Conservation (phyloP, 106 monocot genomes). For the Platanthera zijinensis region DNA sequence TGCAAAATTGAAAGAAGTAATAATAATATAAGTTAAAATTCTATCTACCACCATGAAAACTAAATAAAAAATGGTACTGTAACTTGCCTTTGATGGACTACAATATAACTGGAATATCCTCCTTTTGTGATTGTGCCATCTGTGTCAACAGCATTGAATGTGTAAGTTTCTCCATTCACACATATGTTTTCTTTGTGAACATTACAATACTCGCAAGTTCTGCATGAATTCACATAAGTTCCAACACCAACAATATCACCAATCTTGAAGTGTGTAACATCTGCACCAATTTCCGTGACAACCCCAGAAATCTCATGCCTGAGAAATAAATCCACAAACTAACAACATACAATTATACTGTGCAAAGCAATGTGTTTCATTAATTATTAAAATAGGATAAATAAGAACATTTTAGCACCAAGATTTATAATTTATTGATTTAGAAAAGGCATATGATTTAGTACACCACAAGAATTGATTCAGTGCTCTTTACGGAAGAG, state of each 20-base stretch:
- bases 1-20: not conserved
- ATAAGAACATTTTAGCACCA: not conserved
- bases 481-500: too few relatives aligned
- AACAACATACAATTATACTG: not conserved
- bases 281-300: conserved; percentile 24
- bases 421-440: not conserved
- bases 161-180: conserved; percentile 12
- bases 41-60: not conserved
- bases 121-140: conserved; percentile 87
- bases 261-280: conserved; percentile 53
- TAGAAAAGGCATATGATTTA: not conserved
- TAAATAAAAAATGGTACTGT: not conserved
- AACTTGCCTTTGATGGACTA: conserved; percentile 79
- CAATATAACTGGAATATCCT: conserved; percentile 74
- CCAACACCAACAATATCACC: conserved; percentile 85
- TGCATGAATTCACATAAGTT: conserved; percentile 71
- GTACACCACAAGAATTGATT: too few relatives aligned
- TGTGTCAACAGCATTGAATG: conserved; percentile 56
- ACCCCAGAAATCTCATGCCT: conserved; percentile 56
- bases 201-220: conserved; percentile 65
- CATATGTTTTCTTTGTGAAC: conserved; percentile 49
- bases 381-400: not conserved
- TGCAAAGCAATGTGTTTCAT: not conserved
- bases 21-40: not conserved
- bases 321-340: not conserved